Evolutionary conservation across 2,329 filamentous ascomycete genomes (phyloP).

Genomic region (Lasiodiplodia theobromae): DNA sequence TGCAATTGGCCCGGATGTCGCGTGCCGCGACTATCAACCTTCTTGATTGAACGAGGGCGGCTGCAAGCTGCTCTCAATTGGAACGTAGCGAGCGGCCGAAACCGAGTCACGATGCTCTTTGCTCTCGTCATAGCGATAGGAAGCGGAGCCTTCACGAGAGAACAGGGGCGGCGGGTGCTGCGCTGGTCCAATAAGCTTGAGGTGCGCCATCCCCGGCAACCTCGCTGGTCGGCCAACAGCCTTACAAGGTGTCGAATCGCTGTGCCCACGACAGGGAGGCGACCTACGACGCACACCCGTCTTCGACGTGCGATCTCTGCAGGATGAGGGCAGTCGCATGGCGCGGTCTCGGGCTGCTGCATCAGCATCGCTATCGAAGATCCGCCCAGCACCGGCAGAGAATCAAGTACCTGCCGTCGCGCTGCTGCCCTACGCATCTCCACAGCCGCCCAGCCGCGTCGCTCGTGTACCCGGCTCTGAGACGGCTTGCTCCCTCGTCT

Average conservation of each 20-base stretch:
- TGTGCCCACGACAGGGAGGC: constrained; percentile 5
- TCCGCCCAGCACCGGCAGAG: constrained; percentile 9
- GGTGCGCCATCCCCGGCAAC: constrained; percentile 19
- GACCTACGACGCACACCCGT: constrained; percentile 18
- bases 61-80: constrained; percentile 14
- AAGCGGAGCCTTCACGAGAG: constrained; percentile 6
- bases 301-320: constrained; percentile 14
- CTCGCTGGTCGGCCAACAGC: constrained; percentile 20
- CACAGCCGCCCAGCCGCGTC: constrained; percentile 20
- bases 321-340: constrained; percentile 8
- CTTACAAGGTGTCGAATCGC: constrained; percentile 27
- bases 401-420: constrained; percentile 23
- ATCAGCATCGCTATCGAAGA: constrained; percentile 16
- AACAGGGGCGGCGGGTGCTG: constrained; percentile 23
- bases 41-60: constrained; percentile 18
- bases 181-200: constrained; percentile 28
- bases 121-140: constrained; percentile 16
- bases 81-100: constrained; percentile 10
- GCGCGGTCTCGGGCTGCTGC: neutral
- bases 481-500: constrained; percentile 17
- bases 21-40: constrained; percentile 25
- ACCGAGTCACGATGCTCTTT: constrained; percentile 18
- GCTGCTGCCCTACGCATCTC: constrained; percentile 13
- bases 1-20: constrained; percentile 23
- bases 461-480: constrained; percentile 24